Percentiles rank a stretch among this genome's conserved stretches.
phyloP scores from a whole-genome alignment of 768 basidiomycete species.

The Dioszegia hungarica region DNA sequence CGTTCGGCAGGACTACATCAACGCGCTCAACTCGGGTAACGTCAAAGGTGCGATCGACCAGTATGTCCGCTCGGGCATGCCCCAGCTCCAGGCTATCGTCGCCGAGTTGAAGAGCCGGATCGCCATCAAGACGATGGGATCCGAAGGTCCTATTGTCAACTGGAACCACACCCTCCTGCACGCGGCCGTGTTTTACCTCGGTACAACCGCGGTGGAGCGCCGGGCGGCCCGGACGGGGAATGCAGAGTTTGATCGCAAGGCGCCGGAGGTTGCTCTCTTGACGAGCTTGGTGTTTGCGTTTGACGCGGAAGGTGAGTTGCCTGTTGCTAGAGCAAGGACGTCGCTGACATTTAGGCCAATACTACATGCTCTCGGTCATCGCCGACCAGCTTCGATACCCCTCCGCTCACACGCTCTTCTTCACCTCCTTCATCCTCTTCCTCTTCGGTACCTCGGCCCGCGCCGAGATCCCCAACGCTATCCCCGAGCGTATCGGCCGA shows the following conservation, averaged over 20 bases:
- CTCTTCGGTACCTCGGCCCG: constrained; percentile 58
- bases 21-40: constrained; percentile 72
- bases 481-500: constrained; percentile 56
- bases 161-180: constrained; percentile 91
- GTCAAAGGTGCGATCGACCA: constrained; percentile 76
- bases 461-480: constrained; percentile 49
- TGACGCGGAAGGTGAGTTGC: constrained; percentile 76
- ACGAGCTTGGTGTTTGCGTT: constrained; percentile 76
- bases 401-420: constrained; percentile 98
- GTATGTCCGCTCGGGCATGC: constrained; percentile 60
- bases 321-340: background rate
- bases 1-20: constrained; percentile 84
- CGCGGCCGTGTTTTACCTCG: constrained; percentile 90
- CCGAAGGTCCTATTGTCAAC: constrained; percentile 52
- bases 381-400: constrained; percentile 94
- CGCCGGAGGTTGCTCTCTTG: constrained; percentile 78
- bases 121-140: constrained; percentile 53
- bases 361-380: constrained; percentile 87
- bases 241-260: constrained; percentile 71
- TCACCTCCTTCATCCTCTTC: constrained; percentile 81
- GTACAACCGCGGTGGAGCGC: constrained; percentile 85
- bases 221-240: constrained; percentile 78
- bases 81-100: constrained; percentile 58
- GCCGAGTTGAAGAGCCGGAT: constrained; percentile 72
- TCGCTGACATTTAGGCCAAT: constrained; percentile 64